Evolutionary conservation across 2,329 filamentous ascomycete species (phyloP).

Genomic region (Venturiaceae sp.): DNA sequence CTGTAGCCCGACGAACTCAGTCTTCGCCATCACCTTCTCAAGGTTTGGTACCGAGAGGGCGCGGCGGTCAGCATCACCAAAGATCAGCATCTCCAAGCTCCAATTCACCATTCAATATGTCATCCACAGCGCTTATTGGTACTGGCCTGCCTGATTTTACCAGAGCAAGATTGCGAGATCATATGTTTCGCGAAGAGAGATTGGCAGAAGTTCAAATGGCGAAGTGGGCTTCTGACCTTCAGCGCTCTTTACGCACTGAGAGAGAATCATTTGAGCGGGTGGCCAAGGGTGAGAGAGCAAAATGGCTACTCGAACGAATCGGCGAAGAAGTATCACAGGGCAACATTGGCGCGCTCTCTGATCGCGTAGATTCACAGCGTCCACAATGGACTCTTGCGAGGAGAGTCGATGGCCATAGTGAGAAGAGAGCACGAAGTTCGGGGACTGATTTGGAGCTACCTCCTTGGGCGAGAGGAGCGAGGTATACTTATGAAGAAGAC

Average conservation of each 20-base stretch:
- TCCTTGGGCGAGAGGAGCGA: conserved; percentile 16
- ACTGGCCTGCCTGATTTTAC: conserved; percentile 41
- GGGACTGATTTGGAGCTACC: conserved; percentile 20
- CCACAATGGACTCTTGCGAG: neutral
- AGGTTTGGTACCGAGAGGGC: neutral
- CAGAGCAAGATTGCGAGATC: conserved; percentile 42
- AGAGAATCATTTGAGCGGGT: conserved; percentile 58
- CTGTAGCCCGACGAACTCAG: neutral
- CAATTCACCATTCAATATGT: conserved; percentile 13
- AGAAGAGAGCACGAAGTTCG: conserved; percentile 15
- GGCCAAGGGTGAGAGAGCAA: conserved; percentile 49
- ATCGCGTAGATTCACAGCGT: neutral
- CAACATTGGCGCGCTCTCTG: neutral
- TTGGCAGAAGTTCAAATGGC: conserved; percentile 62
- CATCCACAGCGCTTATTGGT: conserved; percentile 18
- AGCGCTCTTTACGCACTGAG: conserved; percentile 65
- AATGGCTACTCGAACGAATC: conserved; percentile 60
- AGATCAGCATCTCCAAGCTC: neutral
- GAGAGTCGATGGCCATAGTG: neutral
- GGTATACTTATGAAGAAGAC: conserved; percentile 33
- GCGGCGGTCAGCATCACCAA: neutral
- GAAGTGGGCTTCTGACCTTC: conserved; percentile 74
- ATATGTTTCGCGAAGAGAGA: conserved; percentile 46
- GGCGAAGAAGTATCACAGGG: conserved; percentile 5
- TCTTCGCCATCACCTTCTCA: neutral